Conservation (phyloP, 768 basidiomycete genomes). For the Phaeotremella skinneri region DNA sequence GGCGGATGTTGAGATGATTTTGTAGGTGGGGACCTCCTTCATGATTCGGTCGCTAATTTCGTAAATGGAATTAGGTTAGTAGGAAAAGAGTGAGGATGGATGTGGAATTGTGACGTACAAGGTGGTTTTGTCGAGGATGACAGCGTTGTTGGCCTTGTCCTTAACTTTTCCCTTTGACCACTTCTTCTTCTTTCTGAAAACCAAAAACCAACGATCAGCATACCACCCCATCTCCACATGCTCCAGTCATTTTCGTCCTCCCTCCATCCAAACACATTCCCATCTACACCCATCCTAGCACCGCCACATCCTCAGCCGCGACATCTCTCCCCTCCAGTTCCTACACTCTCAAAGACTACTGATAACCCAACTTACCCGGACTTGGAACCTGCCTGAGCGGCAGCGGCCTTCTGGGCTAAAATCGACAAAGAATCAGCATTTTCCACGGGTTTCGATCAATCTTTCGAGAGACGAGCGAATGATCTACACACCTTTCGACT, state of each 20-base stretch:
- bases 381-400: conserved; percentile 51
- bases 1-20: conserved; percentile 94
- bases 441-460: not conserved
- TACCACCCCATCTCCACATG: not conserved
- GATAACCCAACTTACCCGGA: conserved; percentile 48
- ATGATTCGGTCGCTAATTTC: conserved; percentile 65
- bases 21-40: conserved; percentile 99
- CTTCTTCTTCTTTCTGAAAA: conserved; percentile 89
- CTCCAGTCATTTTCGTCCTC: conserved; percentile 5
- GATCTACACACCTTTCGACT: conserved; percentile 36
- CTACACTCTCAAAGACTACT: too few species aligned
- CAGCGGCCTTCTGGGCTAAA: conserved; percentile 48
- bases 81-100: not conserved
- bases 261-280: not conserved
- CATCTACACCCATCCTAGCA: not conserved
- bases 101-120: conserved; percentile 52
- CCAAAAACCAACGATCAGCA: conserved; percentile 7
- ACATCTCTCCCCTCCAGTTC: not conserved
- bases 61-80: not conserved
- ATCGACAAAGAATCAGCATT: not conserved
- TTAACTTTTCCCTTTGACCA: conserved; percentile 99
- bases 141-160: conserved; percentile 98
- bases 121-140: conserved; percentile 87
- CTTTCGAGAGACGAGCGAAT: not conserved
- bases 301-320: not conserved